Evolutionary conservation across 257 asterid species (phyloP), one percentile per base, ranked within the genome.

Genomic region (Gynochthodes officinalis): DNA sequence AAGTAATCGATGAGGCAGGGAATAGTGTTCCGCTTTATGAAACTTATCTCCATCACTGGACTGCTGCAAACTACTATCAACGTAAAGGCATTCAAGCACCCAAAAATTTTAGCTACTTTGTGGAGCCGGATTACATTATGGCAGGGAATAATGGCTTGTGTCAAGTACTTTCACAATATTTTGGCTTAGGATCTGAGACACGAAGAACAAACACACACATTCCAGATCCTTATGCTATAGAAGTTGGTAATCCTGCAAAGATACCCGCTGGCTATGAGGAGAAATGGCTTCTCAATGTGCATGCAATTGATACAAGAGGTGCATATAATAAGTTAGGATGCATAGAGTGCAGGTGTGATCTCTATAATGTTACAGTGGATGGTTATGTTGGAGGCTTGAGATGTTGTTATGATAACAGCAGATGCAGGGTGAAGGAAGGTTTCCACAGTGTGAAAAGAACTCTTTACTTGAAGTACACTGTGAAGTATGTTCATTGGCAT

Each of bases 111-210:
- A n/a, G n/a, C n/a, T n/a, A n/a, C n/a, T n/a, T n/a, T n/a, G n/a
- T n/a, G n/a, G n/a, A n/a, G n/a, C n/a, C n/a, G n/a, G n/a, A n/a
- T n/a, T n/a, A n/a, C n/a, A n/a, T n/a, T n/a, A n/a, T 61, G 12
- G 63, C 82, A 15, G 81, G 82, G 39, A 92, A 86, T 53, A 70
- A 61, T 27, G 97, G 97, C 30, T 5, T 88, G 4, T 92, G 97
- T 49, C 85, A 70, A 9, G 87, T 79, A 10, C 88, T 88, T 13
- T 4, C 57, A 1, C 96, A 92, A 75, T 87, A 86, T 69, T 92
- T 90, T 37, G 97, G 98, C 67, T 86, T 92, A 0, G 98, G 98
- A n/a, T 87, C 98, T 0, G 98, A 92, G 84, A 92, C 97, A 8
- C 84, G 97, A 8, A 80, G 64, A 65, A 92, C 98, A 7, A 70